Evolutionary conservation across 2,329 filamentous ascomycete species (phyloP), one percentile per base, ranked within the genome.

Genomic region (Curvularia verruculosa): DNA sequence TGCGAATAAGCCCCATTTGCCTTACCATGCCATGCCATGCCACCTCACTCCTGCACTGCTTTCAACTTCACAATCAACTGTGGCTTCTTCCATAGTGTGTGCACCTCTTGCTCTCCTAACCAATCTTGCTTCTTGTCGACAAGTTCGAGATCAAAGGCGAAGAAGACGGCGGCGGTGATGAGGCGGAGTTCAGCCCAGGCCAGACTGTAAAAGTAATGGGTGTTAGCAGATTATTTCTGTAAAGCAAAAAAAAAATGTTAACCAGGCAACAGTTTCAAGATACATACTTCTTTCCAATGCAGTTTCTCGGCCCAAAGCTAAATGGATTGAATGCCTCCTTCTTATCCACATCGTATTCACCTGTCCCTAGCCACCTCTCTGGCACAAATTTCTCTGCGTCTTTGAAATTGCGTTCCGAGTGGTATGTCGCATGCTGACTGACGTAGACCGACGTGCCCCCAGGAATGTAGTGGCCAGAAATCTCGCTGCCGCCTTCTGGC

Each of bases 351-450:
- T 45, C 49, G 43, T 74, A 80, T 29, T 67, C 55, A 10, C 71
- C 63, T 23, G 72, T 68, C 1, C 69, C 67, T 3, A 81, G 56
- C 77, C 77, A 82, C 9, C 79, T 60, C 60, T 73, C 72, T 1
- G 72, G 71, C 10, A 58, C 62, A 40, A 59, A 75, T 0, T 18
- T 34, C 8, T 73, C 68, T 0, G 71, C 60, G 18, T 75, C 62
- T 1, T 53, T 58, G 28, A 55, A 73, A 49, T 77, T 71, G 7
- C 61, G 64, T 13, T 62, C 19, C 0, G 70, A 72, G 41, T 73
- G 74, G 39, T 72, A 67, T 3, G 73, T 52, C 0, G 75, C 65
- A 26, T 73, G 74, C 12, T 72, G 68, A 1, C 67, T 70, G 2
- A 76, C 56, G 18, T 69, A 70, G 4, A 74, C 66, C 0, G 59